Evolutionary conservation across 2,329 filamentous ascomycete species (phyloP).

Genomic region (Sphaerulina vaccinii): DNA sequence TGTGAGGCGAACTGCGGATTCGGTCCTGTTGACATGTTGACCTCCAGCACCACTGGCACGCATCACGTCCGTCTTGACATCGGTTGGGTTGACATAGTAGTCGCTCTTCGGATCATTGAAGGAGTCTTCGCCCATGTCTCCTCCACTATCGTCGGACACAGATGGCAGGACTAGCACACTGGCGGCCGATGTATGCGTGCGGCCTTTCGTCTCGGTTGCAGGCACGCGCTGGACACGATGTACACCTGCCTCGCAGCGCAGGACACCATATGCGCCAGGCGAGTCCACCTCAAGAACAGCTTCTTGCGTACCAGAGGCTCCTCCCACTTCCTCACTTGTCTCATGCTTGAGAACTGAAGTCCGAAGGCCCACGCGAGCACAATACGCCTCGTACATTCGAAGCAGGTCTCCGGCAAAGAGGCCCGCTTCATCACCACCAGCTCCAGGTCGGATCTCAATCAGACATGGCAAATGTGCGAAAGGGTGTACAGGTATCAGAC

Average conservation of each 20-base stretch:
- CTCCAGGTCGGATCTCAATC: constrained; percentile 86
- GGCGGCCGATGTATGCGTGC: constrained; percentile 90
- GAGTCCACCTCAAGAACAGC: constrained; percentile 81
- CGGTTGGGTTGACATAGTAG: constrained; percentile 82
- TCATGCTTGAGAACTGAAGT: constrained; percentile 77
- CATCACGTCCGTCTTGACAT: constrained; percentile 87
- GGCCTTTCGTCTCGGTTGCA: constrained; percentile 83
- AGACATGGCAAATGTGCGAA: constrained; percentile 89
- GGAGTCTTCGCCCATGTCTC: constrained; percentile 55
- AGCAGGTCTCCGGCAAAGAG: constrained; percentile 86
- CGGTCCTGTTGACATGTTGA: constrained; percentile 98
- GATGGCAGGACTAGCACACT: constrained; percentile 89
- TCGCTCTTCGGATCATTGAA: constrained; percentile 83
- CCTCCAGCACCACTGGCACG: constrained; percentile 87
- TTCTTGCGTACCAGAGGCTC: constrained; percentile 68
- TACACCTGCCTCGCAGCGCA: constrained; percentile 88
- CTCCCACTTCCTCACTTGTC: constrained; percentile 59
- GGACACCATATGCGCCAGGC: constrained; percentile 72
- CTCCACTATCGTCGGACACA: constrained; percentile 59
- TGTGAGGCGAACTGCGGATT: constrained; percentile 89
- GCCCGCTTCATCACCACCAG: constrained; percentile 85
- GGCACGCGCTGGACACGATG: constrained; percentile 94
- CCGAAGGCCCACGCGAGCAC: constrained; percentile 65
- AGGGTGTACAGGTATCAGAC: constrained; percentile 82
- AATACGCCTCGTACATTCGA: constrained; percentile 85